Base-by-base conservation (phyloP, 148 eudicot species). In the Polygonum maritimum region DNA sequence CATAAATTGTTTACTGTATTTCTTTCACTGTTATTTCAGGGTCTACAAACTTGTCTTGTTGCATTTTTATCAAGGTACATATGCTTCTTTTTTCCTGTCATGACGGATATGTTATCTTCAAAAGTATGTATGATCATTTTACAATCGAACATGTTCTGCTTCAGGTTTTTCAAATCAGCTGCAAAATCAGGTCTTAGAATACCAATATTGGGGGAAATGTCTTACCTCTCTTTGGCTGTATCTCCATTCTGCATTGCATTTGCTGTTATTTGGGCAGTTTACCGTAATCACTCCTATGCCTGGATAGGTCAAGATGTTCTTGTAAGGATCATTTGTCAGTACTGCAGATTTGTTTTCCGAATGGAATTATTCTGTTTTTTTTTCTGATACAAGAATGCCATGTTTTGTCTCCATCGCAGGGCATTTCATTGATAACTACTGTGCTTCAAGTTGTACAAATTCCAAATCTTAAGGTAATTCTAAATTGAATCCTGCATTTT, bases 281-380 rank as follows among this genome's bases (percentile, higher is more conserved):
- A 85, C 76, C 84, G 95, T 45, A 21, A 85, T 76, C 72, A 19
- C 55, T 79, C 81, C 73, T 83, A 88, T 83, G 97, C 86, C 76
- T 92, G 97, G 97, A 90, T 92, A 44, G 97, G 97, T 75, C 97
- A 92, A 83, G 97, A 92, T 83, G 79, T 92, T 83, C 97, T 92
- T 80, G 97, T 92, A 87, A 90, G 91, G 74, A 84, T 75, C 22
- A 41, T 60, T 35, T 67, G n/a, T 67, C 7, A 67, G 71, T 63
- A 35, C 33, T 3, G 36, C 15, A 3, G 2, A n/a, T 14, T 35
- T 35, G 36, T 26, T 67, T 38, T 7, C 16, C 16, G 21, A 62
- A 11, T 16, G 41, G 7, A 36, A 44, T 67, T 15, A 12, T 67
- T 10, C 19, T 67, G 45, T 6, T 26, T 26, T 26, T 26, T 5